phyloP scores from a whole-genome alignment of 768 basidiomycete species.

The Suillus plorans region DNA sequence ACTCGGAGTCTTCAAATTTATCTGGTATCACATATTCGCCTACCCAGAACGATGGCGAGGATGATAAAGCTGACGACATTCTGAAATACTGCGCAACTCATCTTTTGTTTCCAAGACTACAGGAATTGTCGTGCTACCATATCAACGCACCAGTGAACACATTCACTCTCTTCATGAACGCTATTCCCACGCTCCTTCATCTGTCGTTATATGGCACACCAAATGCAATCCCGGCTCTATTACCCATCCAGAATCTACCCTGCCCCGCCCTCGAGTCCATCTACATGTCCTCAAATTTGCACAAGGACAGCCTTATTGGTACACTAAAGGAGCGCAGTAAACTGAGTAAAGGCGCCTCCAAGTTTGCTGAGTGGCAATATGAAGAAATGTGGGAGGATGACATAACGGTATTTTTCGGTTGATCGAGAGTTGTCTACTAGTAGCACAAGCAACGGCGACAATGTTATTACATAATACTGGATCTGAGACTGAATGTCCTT shows the following conservation, averaged over 20 bases:
- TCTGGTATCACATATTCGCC: constrained; percentile 29
- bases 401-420: no score
- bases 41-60: constrained; percentile 30
- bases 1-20: constrained; percentile 37
- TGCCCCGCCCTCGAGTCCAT: constrained; percentile 11
- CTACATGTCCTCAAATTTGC: constrained; percentile 15
- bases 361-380: no score
- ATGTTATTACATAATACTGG: no score
- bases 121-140: constrained; percentile 33
- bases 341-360: no score
- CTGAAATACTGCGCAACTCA: constrained; percentile 30
- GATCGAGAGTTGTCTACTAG: no score
- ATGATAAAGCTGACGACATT: constrained; percentile 38
- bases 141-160: constrained; percentile 27
- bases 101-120: constrained; percentile 36
- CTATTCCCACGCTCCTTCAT: constrained; percentile 17
- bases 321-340: constrained; percentile 12
- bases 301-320: constrained; percentile 13
- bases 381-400: no score
- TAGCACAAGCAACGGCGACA: no score
- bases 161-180: constrained; percentile 16
- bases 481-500: no score
- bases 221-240: constrained; percentile 15
- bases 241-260: constrained; percentile 15
- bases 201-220: constrained; percentile 22